These are phyloP conservation scores for Platanus orientalis DNA, from an alignment of 164 flowering plant species.

Conservation along the genomic window DNA sequence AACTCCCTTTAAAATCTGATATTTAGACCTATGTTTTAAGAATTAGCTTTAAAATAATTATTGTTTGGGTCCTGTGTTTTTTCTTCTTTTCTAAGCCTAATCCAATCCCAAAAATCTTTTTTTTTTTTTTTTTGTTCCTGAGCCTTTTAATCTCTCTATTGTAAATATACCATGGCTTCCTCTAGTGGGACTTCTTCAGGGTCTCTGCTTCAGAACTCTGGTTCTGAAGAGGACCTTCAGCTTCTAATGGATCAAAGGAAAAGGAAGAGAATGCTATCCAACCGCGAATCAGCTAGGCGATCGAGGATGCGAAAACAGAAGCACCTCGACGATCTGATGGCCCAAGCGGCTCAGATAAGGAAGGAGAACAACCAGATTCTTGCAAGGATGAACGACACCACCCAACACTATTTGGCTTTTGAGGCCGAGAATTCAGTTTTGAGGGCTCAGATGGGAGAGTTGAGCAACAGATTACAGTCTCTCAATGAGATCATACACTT, in stretches of 20 bases:
- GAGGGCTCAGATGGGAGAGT: conserved; percentile 63
- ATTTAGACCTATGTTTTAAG: not conserved
- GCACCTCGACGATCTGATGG: conserved; percentile 71
- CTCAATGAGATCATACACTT: conserved; percentile 53
- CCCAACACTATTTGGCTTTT: conserved; percentile 42
- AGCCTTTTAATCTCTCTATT: conserved; percentile 2
- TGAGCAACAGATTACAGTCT: conserved; percentile 55
- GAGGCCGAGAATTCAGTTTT: conserved; percentile 68
- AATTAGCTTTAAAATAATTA: conserved; percentile 7
- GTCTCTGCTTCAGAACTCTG: conserved; percentile 37
- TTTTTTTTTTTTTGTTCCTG: not conserved
- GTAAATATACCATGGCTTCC: conserved; percentile 39
- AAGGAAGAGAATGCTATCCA: conserved; percentile 78
- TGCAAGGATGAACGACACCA: conserved; percentile 38
- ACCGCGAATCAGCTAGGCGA: conserved; percentile 85
- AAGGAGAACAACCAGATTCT: conserved; percentile 53
- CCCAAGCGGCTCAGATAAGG: conserved; percentile 43
- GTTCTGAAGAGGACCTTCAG: conserved; percentile 53
- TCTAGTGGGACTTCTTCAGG: conserved; percentile 57
- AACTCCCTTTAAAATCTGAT: conserved; percentile 46
- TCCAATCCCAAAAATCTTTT: not conserved
- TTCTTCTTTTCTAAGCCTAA: not conserved
- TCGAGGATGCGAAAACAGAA: conserved; percentile 86
- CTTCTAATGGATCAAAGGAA: conserved; percentile 58
- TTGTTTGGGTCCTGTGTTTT: conserved; percentile 27